phyloP scores from a whole-genome alignment of 306 rosid genomes.

The Begonia fuchsioides region DNA sequence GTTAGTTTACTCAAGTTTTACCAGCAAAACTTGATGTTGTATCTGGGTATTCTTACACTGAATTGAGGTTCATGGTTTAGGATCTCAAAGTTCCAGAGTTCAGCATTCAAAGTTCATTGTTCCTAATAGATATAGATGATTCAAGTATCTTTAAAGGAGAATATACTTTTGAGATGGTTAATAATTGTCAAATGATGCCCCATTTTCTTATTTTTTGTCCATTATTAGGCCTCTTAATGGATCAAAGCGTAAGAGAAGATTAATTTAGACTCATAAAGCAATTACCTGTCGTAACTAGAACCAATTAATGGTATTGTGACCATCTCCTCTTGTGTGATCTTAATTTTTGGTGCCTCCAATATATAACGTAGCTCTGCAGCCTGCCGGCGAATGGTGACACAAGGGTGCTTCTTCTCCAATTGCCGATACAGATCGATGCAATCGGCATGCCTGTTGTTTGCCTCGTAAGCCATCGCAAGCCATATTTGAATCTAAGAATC shows the following conservation, averaged over 20 bases:
- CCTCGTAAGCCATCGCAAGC: slow-evolving; percentile 99
- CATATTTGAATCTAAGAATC: slow-evolving; percentile 95
- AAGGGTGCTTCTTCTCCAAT: slow-evolving; percentile 68
- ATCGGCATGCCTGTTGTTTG: slow-evolving; percentile 68
- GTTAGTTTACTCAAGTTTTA: no score
- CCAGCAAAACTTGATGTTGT: no score
- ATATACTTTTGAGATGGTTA: no score
- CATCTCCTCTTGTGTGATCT: slow-evolving; percentile 97
- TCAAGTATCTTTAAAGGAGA: no score
- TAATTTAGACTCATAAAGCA: neutral
- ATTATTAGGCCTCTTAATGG: no score
- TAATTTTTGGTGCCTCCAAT: slow-evolving; percentile 88
- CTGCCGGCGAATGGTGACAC: slow-evolving; percentile 70
- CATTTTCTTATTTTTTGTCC: no score
- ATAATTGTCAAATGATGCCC: no score
- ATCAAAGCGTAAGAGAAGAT: neutral
- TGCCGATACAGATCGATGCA: slow-evolving; percentile 78
- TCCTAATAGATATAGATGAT: no score
- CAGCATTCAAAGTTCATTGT: no score
- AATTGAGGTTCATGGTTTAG: no score
- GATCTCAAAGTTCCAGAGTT: no score
- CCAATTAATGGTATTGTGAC: slow-evolving; percentile 68
- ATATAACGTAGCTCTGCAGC: slow-evolving; percentile 95
- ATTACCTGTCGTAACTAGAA: slow-evolving; percentile 55
- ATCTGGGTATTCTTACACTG: no score